Percentiles rank a stretch among this genome's conserved stretches.
Evolutionary conservation across 2,329 filamentous ascomycete genomes (phyloP).

Genomic region (Exophiala mesophila): DNA sequence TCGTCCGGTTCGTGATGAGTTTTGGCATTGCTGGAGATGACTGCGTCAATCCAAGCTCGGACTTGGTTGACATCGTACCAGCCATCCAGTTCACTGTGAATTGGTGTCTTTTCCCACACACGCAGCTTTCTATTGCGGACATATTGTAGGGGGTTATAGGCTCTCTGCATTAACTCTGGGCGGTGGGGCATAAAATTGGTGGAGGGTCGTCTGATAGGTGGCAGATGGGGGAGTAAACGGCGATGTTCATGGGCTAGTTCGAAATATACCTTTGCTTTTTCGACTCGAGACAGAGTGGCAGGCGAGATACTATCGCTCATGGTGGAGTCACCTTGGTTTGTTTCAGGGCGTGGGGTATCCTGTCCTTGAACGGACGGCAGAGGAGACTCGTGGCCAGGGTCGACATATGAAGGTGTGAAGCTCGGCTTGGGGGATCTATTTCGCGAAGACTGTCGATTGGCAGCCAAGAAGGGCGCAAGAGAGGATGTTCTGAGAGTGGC

Average conservation of each 20-base stretch:
- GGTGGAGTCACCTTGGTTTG: constrained; percentile 31
- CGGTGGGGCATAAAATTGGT: constrained; percentile 20
- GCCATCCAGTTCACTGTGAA: constrained; percentile 69
- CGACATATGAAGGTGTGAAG: constrained; percentile 28
- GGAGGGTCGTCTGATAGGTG: constrained; percentile 53
- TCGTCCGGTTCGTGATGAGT: constrained; percentile 44
- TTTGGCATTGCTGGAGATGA: constrained; percentile 48
- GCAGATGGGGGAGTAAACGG: constrained; percentile 70
- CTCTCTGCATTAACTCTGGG: constrained; percentile 43
- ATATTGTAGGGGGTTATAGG: constrained; percentile 88
- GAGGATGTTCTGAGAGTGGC: constrained; percentile 12
- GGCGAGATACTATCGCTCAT: constrained; percentile 58
- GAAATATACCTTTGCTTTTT: constrained; percentile 78
- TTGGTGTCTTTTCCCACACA: constrained; percentile 67
- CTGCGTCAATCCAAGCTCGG: constrained; percentile 68
- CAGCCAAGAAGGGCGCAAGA: constrained; percentile 19
- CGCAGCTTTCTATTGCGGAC: constrained; percentile 85
- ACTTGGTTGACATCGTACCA: constrained; percentile 72
- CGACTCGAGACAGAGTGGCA: constrained; percentile 73
- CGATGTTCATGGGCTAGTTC: constrained; percentile 83
- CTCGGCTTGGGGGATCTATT: constrained; percentile 20
- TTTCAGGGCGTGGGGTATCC: constrained; percentile 24
- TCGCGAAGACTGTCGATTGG: constrained; percentile 16
- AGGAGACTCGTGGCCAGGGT: constrained; percentile 18
- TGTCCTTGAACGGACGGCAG: constrained; percentile 14